These are phyloP conservation scores for Symmetrospora coprosmae DNA, from an alignment of 768 basidiomycete species.

Conservation along the genomic window DNA sequence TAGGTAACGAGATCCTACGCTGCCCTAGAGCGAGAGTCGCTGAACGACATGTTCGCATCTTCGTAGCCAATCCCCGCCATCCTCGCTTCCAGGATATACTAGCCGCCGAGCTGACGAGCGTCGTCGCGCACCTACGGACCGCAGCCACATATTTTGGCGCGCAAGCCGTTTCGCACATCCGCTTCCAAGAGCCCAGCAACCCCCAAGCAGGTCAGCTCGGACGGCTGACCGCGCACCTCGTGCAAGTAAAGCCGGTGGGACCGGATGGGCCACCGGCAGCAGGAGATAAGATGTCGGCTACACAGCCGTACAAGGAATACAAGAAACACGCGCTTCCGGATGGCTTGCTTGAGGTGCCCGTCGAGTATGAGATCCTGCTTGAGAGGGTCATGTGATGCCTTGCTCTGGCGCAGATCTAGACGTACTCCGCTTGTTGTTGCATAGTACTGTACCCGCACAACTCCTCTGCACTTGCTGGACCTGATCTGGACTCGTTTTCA, in stretches of 20 bases:
- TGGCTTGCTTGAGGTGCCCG: neutral
- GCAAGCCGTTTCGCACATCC: neutral
- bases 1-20: too few relatives aligned
- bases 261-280: neutral
- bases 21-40: neutral
- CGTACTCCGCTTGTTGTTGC: too few relatives aligned
- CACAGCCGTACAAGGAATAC: neutral
- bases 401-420: too few relatives aligned
- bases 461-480: too few relatives aligned
- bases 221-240: neutral
- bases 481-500: too few relatives aligned
- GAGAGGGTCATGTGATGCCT: too few relatives aligned
- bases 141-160: neutral
- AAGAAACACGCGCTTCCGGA: neutral
- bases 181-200: neutral
- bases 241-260: neutral
- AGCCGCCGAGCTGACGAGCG: neutral
- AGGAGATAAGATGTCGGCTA: neutral
- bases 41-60: neutral
- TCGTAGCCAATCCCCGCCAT: neutral
- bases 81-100: neutral
- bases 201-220: neutral
- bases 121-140: neutral
- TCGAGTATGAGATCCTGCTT: neutral
- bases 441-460: too few relatives aligned